Base-by-base conservation (phyloP, 257 asterid genomes). In the Salvia hispanica region DNA sequence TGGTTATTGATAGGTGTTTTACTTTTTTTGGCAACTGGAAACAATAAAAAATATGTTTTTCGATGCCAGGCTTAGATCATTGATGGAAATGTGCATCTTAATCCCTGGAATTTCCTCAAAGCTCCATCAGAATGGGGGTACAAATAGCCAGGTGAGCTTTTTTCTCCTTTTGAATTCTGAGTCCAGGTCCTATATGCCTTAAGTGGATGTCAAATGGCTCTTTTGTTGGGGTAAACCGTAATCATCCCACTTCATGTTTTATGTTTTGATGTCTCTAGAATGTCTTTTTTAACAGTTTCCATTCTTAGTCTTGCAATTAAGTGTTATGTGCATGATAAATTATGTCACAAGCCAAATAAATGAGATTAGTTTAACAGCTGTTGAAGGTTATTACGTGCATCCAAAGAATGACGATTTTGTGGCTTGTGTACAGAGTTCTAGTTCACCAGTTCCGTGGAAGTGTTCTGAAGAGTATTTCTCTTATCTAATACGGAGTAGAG, bases 31-130 rank as follows among this genome's bases (percentile, higher is more conserved):
- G 50, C 6, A 39, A 39, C 33, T 15, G 48, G 48, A n/a, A 52
- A 40, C 44, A 48, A 67, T 47, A 64, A 62, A 53, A 64, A 62
- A 53, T 70, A 42, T 63, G 12, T 69, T 28, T 71, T 11, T 75
- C 78, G 72, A 58, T 79, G 58, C 57, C 78, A 93, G 99, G 76
- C 97, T 90, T 66, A 80, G 99, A 76, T 85, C 99, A 21, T 88
- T 85, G 79, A 93, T 93, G 99, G 99, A 90, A 78, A 78, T 90
- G 91, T 93, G 99, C 89, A 90, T 93, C 78, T 82, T 93, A 75
- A 77, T 86, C 67, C 89, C 99, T 70, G 99, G 97, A 71, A 75
- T 66, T 61, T 80, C 92, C 67, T 75, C 96, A 44, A 87, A 82
- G 81, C 81, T 78, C 68, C 92, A 78, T 48, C 88, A 79, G 74